Conservation (phyloP, 148 eudicot species). For the Heliosperma pusillum region DNA sequence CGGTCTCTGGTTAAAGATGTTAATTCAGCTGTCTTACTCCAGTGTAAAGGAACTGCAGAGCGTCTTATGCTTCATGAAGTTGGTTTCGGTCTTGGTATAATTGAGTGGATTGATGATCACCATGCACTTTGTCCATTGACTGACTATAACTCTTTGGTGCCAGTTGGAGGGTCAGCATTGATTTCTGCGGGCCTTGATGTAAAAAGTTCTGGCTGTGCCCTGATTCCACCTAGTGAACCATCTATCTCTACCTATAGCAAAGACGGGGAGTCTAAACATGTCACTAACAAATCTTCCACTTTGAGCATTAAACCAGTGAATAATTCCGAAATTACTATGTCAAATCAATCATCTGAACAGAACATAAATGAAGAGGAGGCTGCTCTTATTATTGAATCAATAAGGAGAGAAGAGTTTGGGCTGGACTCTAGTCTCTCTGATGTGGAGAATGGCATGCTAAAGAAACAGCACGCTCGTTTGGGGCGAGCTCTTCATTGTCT, state of each 20-base stretch:
- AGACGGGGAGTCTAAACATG: slow-evolving; percentile 23
- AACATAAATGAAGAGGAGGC: slow-evolving; percentile 37
- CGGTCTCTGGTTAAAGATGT: slow-evolving; percentile 60
- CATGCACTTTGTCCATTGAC: slow-evolving; percentile 39
- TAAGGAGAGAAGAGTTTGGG: slow-evolving; percentile 89
- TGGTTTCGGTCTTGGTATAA: slow-evolving; percentile 73
- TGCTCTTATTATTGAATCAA: slow-evolving; percentile 58
- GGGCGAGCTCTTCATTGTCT: slow-evolving; percentile 98
- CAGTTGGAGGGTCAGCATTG: slow-evolving; percentile 31
- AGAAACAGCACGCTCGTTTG: slow-evolving; percentile 91
- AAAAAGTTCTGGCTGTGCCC: slow-evolving; percentile 12
- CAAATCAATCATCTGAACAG: slow-evolving; percentile 18
- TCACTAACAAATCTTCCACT: slow-evolving; percentile 7
- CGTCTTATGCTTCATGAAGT: slow-evolving; percentile 86
- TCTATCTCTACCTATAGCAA: slow-evolving; percentile 26
- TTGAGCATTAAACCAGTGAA: slow-evolving; percentile 10
- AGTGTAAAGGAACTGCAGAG: slow-evolving; percentile 53
- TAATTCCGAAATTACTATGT: slow-evolving; percentile 8
- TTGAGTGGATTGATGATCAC: slow-evolving; percentile 86
- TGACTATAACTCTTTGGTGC: slow-evolving; percentile 17
- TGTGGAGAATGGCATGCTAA: slow-evolving; percentile 54
- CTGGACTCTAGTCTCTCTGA: slow-evolving; percentile 56
- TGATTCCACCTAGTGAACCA: slow-evolving; percentile 19
- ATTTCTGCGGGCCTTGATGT: slow-evolving; percentile 26
- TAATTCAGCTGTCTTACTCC: slow-evolving; percentile 49